Conservation (phyloP, 2,329 filamentous ascomycete genomes). For the Nigrospora osmanthi region DNA sequence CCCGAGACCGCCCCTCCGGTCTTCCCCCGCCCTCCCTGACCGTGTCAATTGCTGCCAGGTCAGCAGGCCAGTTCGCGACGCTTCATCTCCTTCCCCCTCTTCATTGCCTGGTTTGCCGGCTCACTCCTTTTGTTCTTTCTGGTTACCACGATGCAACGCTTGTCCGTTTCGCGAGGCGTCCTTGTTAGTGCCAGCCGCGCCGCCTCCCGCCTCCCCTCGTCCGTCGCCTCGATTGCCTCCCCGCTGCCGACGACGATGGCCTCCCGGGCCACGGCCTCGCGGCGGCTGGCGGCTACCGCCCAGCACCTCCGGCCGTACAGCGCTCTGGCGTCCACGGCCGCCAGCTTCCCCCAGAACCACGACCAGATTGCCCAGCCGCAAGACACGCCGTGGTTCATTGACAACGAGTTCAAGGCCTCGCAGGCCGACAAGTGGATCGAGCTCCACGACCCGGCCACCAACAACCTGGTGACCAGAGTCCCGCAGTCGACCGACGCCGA, state of each 20-base stretch:
- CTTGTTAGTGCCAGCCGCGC: slow-evolving; percentile 14
- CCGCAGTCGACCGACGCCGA: slow-evolving; percentile 75
- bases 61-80: no score
- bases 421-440: slow-evolving; percentile 67
- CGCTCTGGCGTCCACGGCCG: slow-evolving; percentile 45
- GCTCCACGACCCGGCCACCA: slow-evolving; percentile 75
- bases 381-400: slow-evolving; percentile 73
- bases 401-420: slow-evolving; percentile 70
- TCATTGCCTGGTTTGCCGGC: background rate
- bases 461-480: slow-evolving; percentile 76
- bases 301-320: slow-evolving; percentile 45
- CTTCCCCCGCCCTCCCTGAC: no score
- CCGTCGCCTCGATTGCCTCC: slow-evolving; percentile 7
- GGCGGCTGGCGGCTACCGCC: slow-evolving; percentile 50
- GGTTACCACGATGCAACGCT: slow-evolving; percentile 18
- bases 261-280: slow-evolving; percentile 30
- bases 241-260: slow-evolving; percentile 22
- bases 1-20: no score
- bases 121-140: background rate
- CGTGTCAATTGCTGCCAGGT: no score
- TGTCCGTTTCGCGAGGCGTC: slow-evolving; percentile 16
- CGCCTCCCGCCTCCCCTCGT: slow-evolving; percentile 14
- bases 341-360: slow-evolving; percentile 63
- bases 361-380: slow-evolving; percentile 58
- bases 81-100: no score